These are phyloP conservation scores for Groenewaldozyma sp. DNA, from an alignment of 1,139 yeast species.

Conservation along the genomic window DNA sequence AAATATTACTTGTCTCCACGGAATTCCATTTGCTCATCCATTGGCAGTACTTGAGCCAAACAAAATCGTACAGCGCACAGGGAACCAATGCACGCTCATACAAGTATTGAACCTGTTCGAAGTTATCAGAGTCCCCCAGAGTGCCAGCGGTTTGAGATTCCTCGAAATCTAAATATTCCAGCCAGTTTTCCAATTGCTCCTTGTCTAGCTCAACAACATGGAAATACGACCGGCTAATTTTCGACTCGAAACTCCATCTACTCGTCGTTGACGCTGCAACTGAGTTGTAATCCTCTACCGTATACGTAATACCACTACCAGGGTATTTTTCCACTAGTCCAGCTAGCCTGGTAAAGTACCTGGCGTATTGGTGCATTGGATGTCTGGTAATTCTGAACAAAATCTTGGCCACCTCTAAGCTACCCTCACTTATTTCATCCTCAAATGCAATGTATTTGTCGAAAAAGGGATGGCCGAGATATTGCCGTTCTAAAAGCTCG, in stretches of 20 bases:
- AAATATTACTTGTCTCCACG: slow-evolving; percentile 25
- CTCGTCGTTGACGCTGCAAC: slow-evolving; percentile 55
- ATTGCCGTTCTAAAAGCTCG: slow-evolving; percentile 57
- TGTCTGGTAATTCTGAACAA: slow-evolving; percentile 42
- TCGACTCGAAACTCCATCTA: slow-evolving; percentile 55
- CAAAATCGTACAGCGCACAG: slow-evolving; percentile 43
- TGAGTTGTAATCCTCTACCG: slow-evolving; percentile 44
- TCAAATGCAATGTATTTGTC: slow-evolving; percentile 57
- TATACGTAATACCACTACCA: slow-evolving; percentile 17
- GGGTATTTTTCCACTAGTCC: slow-evolving; percentile 18
- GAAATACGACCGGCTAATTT: slow-evolving; percentile 43
- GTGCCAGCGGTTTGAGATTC: slow-evolving; percentile 25
- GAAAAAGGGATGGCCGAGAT: slow-evolving; percentile 67
- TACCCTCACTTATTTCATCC: slow-evolving; percentile 29
- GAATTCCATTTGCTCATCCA: slow-evolving; percentile 23
- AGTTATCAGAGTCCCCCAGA: slow-evolving; percentile 10
- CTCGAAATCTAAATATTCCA: slow-evolving; percentile 48
- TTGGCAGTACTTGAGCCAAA: slow-evolving; percentile 59
- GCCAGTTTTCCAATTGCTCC: slow-evolving; percentile 54
- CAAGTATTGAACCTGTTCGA: slow-evolving; percentile 32
- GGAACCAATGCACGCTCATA: slow-evolving; percentile 45
- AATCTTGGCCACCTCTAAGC: slow-evolving; percentile 12
- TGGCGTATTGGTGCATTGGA: slow-evolving; percentile 70
- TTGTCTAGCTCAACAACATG: slow-evolving; percentile 38
- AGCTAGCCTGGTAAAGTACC: slow-evolving; percentile 34